These are phyloP conservation scores for Telopea speciosissima DNA, from an alignment of 177 flowering plant genomes.

Conservation along the genomic window DNA sequence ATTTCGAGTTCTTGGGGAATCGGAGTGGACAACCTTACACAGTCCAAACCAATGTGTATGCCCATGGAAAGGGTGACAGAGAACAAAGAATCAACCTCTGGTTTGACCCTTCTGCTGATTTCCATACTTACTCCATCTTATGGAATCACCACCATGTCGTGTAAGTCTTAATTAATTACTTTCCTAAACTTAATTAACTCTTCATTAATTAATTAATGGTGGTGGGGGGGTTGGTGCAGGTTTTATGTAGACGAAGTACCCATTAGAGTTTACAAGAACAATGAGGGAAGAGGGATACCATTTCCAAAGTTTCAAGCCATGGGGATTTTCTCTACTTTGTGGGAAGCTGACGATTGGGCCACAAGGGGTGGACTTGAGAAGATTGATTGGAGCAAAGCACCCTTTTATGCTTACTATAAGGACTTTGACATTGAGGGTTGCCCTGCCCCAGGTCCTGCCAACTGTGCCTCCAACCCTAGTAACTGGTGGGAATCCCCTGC, in stretches of 20 bases:
- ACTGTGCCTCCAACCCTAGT: conserved; percentile 38
- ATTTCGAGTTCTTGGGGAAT: conserved; percentile 81
- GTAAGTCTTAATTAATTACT: conserved; percentile 37
- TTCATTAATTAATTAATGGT: too few species aligned
- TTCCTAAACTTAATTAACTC: too few species aligned
- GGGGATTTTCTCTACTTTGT: conserved; percentile 63
- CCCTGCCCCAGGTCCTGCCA: conserved; percentile 43
- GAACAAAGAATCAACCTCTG: conserved; percentile 77
- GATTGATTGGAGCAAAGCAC: conserved; percentile 72
- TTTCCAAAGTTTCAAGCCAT: conserved; percentile 64
- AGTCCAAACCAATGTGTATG: conserved; percentile 71
- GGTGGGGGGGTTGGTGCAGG: conserved; percentile 31
- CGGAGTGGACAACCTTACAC: conserved; percentile 71
- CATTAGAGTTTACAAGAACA: conserved; percentile 66
- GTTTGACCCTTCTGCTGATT: conserved; percentile 69
- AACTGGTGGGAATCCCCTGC: conserved; percentile 68
- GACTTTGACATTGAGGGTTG: conserved; percentile 79
- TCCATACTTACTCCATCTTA: conserved; percentile 49
- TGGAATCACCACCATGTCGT: conserved; percentile 61
- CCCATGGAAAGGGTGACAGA: conserved; percentile 61
- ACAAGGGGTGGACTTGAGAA: conserved; percentile 75
- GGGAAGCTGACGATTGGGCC: conserved; percentile 89
- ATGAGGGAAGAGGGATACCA: conserved; percentile 46
- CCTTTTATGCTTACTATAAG: conserved; percentile 63
- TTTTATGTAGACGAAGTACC: conserved; percentile 66